Conservation (phyloP, 2,329 filamentous ascomycete genomes). For the Verticillium nonalfalfae region DNA sequence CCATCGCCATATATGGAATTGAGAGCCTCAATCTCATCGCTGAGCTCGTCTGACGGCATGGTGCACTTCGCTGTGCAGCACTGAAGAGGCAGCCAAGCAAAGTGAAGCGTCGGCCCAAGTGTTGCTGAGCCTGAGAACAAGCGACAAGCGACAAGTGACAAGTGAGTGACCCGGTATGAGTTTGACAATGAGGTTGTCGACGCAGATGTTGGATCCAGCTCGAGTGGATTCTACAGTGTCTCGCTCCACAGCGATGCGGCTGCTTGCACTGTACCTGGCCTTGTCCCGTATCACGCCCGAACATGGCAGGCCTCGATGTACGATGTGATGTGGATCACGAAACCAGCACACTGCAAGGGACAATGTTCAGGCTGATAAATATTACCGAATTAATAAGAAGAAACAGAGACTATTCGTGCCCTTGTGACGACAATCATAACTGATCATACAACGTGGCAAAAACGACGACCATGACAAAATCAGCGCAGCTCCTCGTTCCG, state of each 20-base stretch:
- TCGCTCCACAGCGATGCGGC: not conserved
- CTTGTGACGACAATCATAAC: not conserved
- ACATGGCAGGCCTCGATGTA: too few species aligned
- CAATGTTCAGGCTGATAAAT: too few species aligned
- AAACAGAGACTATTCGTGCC: not conserved
- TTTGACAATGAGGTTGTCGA: not conserved
- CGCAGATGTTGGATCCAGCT: not conserved
- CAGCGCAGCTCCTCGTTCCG: not conserved
- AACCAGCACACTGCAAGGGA: too few species aligned
- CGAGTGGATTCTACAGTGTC: not conserved
- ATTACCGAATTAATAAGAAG: not conserved
- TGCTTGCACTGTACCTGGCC: not conserved
- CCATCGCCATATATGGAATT: conserved; percentile 75
- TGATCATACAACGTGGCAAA: not conserved
- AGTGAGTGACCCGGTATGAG: not conserved
- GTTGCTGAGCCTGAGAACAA: not conserved
- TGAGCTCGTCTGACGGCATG: conserved; percentile 12
- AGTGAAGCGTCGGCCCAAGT: too few species aligned
- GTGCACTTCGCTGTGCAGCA: not conserved
- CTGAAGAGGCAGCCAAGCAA: not conserved
- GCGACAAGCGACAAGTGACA: not conserved
- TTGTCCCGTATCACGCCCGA: too few species aligned
- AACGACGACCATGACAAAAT: not conserved
- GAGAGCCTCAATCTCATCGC: conserved; percentile 72
- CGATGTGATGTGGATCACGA: not conserved